Conservation (phyloP, 306 rosid species). For the Abrus precatorius region DNA sequence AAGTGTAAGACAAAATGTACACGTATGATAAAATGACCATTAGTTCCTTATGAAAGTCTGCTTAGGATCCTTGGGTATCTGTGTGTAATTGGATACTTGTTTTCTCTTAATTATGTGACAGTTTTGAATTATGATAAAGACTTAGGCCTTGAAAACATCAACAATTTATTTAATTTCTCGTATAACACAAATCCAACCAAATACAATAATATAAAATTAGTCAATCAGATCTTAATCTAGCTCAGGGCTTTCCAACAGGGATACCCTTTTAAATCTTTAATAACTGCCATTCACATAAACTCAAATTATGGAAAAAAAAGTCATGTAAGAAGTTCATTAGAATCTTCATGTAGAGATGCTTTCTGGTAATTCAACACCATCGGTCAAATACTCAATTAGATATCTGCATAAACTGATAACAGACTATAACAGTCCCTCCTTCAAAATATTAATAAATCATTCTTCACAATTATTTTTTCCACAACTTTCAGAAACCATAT, state of each 20-base stretch:
- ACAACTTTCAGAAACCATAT: constrained; percentile 7
- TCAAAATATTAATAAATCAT: constrained; percentile 8
- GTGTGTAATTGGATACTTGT: neutral
- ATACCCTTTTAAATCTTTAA: neutral
- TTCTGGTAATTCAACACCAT: neutral
- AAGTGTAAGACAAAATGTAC: constrained; percentile 13
- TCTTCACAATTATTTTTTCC: neutral
- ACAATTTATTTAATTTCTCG: constrained; percentile 3
- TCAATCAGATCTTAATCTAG: constrained; percentile 26
- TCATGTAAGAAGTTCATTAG: neutral
- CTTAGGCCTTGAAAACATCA: constrained; percentile 3
- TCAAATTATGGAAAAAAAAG: constrained; percentile 29
- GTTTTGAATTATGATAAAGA: constrained; percentile 1
- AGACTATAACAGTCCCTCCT: constrained; percentile 9
- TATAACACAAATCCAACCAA: neutral
- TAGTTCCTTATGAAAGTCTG: constrained; percentile 18
- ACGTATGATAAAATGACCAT: constrained; percentile 10
- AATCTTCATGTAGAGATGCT: neutral
- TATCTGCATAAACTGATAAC: constrained; percentile 10
- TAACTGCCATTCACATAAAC: constrained; percentile 1
- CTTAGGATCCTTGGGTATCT: neutral
- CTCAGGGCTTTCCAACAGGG: neutral
- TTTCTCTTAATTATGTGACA: constrained; percentile 10
- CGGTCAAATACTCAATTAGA: neutral
- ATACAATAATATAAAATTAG: constrained; percentile 14